A percentile compares a stretch with the other conserved stretches of the same genome.
Evolutionary conservation across 169 alveolate genomes (phyloP).

Genomic region (Theileria parva): DNA sequence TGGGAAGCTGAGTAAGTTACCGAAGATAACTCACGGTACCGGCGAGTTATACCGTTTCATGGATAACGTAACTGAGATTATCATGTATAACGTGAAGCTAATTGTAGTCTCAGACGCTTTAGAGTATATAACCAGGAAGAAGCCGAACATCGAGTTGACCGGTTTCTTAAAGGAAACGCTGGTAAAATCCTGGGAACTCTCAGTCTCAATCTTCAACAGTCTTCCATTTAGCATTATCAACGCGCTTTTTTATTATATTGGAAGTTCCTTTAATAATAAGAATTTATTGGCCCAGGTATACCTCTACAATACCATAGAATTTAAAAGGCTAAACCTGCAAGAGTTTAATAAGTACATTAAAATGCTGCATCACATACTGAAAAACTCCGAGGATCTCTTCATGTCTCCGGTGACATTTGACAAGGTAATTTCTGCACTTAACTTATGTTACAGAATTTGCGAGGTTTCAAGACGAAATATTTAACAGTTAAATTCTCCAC

Average conservation of each 20-base stretch:
- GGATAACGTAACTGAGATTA: constrained; percentile 26
- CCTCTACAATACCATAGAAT: constrained; percentile 21
- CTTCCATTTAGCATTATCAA: constrained; percentile 32
- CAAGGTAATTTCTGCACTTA: neutral
- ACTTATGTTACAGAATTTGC: neutral
- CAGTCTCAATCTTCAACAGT: neutral
- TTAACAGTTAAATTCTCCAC: neutral
- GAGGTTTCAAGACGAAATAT: neutral
- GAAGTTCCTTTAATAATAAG: constrained; percentile 35
- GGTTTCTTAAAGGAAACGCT: constrained; percentile 9
- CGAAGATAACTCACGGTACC: neutral
- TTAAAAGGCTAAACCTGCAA: neutral
- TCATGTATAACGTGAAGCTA: constrained; percentile 4
- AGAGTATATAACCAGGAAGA: constrained; percentile 33
- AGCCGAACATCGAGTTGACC: constrained; percentile 34
- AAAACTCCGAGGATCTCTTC: neutral
- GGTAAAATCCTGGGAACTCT: constrained; percentile 5
- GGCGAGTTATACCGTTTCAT: neutral
- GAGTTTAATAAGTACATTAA: neutral
- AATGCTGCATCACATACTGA: constrained; percentile 3
- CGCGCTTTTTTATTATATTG: constrained; percentile 53
- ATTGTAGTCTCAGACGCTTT: constrained; percentile 36
- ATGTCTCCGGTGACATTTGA: neutral
- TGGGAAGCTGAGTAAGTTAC: neutral
- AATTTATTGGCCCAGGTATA: constrained; percentile 48